phyloP scores from a whole-genome alignment of 78 protist species.

The Cavenderia fasciculata region DNA sequence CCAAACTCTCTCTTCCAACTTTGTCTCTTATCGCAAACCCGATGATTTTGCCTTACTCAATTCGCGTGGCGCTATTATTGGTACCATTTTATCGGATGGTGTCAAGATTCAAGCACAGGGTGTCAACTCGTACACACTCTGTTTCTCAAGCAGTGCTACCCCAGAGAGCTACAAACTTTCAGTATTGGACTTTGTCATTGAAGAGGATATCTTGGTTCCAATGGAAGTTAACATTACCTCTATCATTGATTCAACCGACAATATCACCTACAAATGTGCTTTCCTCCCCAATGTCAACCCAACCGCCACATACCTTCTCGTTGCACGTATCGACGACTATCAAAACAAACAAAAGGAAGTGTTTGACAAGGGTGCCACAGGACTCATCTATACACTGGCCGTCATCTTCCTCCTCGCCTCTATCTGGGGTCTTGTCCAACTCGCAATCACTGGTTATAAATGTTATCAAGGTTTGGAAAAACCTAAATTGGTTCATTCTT shows the following conservation, averaged over 20 bases:
- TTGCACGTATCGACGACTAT: neutral
- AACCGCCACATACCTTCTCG: constrained; percentile 4
- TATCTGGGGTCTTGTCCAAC: constrained; percentile 36
- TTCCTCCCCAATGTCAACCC: neutral
- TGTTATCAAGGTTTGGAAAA: no score
- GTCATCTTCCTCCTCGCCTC: constrained; percentile 2
- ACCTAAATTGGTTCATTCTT: constrained; percentile 23
- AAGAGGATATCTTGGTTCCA: neutral
- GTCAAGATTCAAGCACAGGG: constrained; percentile 27
- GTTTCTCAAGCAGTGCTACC: neutral
- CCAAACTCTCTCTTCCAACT: constrained; percentile 12
- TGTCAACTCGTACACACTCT: neutral
- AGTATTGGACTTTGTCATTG: constrained; percentile 18
- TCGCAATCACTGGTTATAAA: no score
- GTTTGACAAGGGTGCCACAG: constrained; percentile 29
- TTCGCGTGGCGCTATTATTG: constrained; percentile 22
- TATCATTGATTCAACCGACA: neutral
- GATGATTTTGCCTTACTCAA: constrained; percentile 17
- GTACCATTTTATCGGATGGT: constrained; percentile 41
- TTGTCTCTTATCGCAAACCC: constrained; percentile 34
- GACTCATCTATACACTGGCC: constrained; percentile 19
- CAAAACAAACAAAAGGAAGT: neutral
- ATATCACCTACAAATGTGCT: no score
- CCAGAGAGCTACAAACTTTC: neutral
- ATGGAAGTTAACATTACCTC: neutral